Base-by-base conservation (phyloP, 2,329 filamentous ascomycete species). In the Hymenoscyphus scutula region DNA sequence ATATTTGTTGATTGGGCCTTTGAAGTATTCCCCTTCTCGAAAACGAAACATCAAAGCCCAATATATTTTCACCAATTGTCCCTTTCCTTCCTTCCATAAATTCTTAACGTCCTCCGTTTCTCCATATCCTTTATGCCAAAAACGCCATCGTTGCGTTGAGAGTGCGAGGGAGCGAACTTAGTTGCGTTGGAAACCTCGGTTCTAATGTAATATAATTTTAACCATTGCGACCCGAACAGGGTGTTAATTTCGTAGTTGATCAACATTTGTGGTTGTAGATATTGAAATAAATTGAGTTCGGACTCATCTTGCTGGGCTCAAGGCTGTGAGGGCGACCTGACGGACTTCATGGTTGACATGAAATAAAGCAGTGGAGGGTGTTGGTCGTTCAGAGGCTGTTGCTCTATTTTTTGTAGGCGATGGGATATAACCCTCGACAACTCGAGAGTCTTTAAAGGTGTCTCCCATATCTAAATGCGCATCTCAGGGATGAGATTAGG, bases 301-400 rank as follows among this genome's bases (percentile, higher is more conserved):
- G 29, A 19, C 2, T 32, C 27, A 10, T 53, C 27, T 13, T 11
- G n/a, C 29, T 59, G 45, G 25, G 37, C n/a, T 19, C 11, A 59
- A 59, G 13, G 13, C 15, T 37, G 25, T 53, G 13, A 59, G 27
- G 5, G 57, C 45, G 23, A 29, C 41, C 53, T 38, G 17, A 19
- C 57, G 41, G 8, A 29, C 29, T 38, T 59, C 57, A 8, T 51
- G 41, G 45, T 53, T 59, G 57, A 37, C 57, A n/a, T 59, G 57
- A 45, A 59, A 37, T 8, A 59, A 25, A 15, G 23, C 7, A 2
- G 45, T 13, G 41, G 37, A 25, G 38, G 15, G 19, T 15, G 38
- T 45, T 45, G 38, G 15, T 30, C 8, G 29, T 30, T 30, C 29
- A 8, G 29, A 30, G 29, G n/a, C n/a, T n/a, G 29, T 30, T 30